Base-by-base conservation (phyloP, 192 early-diverging fungal species). In the Backusella liffmaniae region DNA sequence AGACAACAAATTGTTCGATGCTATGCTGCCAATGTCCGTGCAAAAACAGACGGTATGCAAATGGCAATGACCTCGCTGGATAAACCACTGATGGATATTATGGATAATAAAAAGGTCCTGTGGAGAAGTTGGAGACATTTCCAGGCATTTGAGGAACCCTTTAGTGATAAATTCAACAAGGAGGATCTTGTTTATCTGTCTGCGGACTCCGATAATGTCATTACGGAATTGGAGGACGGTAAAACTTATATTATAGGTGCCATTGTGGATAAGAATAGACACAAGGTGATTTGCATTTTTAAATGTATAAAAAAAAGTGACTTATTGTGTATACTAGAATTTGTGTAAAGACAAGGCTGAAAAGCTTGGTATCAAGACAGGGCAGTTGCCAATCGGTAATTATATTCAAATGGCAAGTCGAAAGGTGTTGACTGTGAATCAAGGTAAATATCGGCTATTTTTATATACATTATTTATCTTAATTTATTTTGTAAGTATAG, bases 171-270 rank as follows among this genome's bases (percentile, higher is more conserved):
- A 72, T 86, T 87, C 71, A 70, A 83, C 34, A 86, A 88, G 73
- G 84, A 91, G 12, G 72, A 90, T 41, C 77, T 97, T 29, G 91
- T 97, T 5, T 98, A 99, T 78, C 79, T 99, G 59, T 94, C 94
- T 0, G 98, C 97, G 1, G 98, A 99, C 75, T 92, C 95, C 15
- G 86, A 89, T 7, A 92, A 94, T 68, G 85, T 86, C 16, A 73
- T 96, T 18, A 77, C 87, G 2, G 76, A 82, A 7, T 79, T 99
- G 39, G 94, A 96, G 5, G 86, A 88, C n/a, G 76, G 75, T 0
- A 94, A 92, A 59, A 84, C 90, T 5, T 99, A 99, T 80, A 78
- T 99, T 16, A 92, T 99, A 78, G 98, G 98, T 39, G 96, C 96
- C 0, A 88, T 99, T 62, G 98, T 99, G 1, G 98, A 99, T 76